These are phyloP conservation scores for Cytospora paraplurivora DNA, from an alignment of 2,329 filamentous ascomycete genomes.

Conservation along the genomic window DNA sequence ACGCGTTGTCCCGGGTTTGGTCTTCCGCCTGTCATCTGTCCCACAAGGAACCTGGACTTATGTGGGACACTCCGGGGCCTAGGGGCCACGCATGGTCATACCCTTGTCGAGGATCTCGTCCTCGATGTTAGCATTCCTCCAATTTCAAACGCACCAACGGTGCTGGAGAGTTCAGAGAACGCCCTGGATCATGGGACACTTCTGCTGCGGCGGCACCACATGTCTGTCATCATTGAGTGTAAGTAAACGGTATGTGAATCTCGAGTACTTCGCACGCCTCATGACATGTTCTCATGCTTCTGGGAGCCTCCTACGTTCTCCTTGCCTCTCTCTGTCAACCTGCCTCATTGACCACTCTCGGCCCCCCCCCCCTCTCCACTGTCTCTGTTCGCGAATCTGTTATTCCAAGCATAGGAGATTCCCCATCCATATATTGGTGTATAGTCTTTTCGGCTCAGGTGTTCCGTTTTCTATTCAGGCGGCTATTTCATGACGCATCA, in stretches of 20 bases:
- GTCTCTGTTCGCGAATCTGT: not conserved
- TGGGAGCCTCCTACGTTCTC: conserved; percentile 6
- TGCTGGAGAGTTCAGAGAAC: conserved; percentile 8
- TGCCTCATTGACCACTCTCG: no score
- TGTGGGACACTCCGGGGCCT: conserved; percentile 15
- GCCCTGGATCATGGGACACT: conserved; percentile 1
- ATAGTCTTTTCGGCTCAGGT: not conserved
- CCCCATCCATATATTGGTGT: not conserved
- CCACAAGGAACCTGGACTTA: conserved; percentile 20
- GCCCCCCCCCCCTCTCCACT: not conserved
- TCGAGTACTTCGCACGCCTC: not conserved
- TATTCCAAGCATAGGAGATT: conserved; percentile 1
- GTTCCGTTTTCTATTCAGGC: conserved; percentile 9
- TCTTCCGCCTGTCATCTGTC: conserved; percentile 21
- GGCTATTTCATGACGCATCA: conserved; percentile 19
- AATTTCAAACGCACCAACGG: conserved; percentile 23
- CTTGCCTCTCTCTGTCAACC: not conserved
- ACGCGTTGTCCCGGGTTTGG: conserved; percentile 4
- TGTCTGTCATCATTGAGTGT: not conserved
- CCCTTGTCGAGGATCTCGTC: conserved; percentile 17
- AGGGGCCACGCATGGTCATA: conserved; percentile 15
- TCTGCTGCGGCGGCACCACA: not conserved
- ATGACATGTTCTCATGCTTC: not conserved
- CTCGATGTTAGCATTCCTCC: conserved; percentile 16
- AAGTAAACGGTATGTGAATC: not conserved